Percentiles rank a stretch among this genome's conserved stretches.
Evolutionary conservation across 371 early-diverging fungal genomes (phyloP).

Genomic region (Saksenaea oblongispora): DNA sequence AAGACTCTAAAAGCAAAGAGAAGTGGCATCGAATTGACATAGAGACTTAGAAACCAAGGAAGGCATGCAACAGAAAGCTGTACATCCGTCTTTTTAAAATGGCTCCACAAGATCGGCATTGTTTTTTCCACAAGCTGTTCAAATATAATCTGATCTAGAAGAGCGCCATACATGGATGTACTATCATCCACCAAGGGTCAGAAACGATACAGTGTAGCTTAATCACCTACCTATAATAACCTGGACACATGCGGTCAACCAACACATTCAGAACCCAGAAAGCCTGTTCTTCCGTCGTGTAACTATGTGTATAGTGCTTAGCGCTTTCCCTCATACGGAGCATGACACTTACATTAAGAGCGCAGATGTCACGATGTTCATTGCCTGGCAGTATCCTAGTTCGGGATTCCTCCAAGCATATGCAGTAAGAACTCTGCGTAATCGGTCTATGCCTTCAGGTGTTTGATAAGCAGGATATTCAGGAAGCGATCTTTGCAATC

Average conservation of each 20-base stretch:
- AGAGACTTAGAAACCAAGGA: constrained; percentile 96
- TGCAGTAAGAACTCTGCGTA: constrained; percentile 88
- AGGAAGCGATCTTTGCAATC: constrained; percentile 67
- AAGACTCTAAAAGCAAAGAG: constrained; percentile 85
- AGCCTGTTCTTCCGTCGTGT: constrained; percentile 94
- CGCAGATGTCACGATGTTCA: constrained; percentile 97
- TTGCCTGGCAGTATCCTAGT: constrained; percentile 98
- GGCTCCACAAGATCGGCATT: constrained; percentile 78
- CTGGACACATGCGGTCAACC: constrained; percentile 88
- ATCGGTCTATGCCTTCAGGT: constrained; percentile 85
- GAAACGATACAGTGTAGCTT: not conserved
- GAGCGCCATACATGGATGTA: constrained; percentile 96
- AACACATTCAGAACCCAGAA: constrained; percentile 92
- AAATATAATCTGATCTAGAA: constrained; percentile 93
- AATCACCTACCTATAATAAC: constrained; percentile 75
- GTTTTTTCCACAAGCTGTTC: constrained; percentile 81
- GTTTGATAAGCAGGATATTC: constrained; percentile 94
- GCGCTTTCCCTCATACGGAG: not conserved
- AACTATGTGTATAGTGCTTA: constrained; percentile 39
- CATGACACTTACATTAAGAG: constrained; percentile 66
- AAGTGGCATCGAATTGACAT: constrained; percentile 92
- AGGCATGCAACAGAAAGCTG: constrained; percentile 94
- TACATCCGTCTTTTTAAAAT: constrained; percentile 85
- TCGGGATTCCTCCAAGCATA: constrained; percentile 87
- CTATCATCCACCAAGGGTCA: constrained; percentile 33